Evolutionary conservation across 345 rosid genomes (phyloP), one percentile per base, ranked within the genome.

Genomic region (Eucalyptus regnans): DNA sequence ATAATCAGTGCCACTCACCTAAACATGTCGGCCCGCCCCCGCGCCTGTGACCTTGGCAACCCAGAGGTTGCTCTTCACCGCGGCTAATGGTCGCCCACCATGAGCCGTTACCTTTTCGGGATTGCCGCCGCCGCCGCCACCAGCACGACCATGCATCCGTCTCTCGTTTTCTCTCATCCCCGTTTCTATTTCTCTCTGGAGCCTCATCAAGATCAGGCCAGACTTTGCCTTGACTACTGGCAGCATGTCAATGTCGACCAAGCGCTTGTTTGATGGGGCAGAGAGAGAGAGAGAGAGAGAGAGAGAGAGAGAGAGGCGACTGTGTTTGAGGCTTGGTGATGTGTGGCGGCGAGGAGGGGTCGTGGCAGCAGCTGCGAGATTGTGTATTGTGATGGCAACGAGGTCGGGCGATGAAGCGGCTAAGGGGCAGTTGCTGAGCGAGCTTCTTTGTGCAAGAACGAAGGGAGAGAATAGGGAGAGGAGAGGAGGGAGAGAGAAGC

Each of bases 101-200:
- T 52, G 56, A 52, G 56, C 23, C 1, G 4, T 52, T 52, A 52
- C 80, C 80, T 16, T 33, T 68, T 31, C 7, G 0, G 12, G 80
- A 68, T 68, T 68, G 80, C 41, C 0, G 3, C 43, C 23, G 0
- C 18, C 0, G 6, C 44, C 4, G 1, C 79, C 20, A 0, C 10
- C 76, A 0, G 10, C 41, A 7, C 18, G 20, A 14, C 5, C 15
- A 7, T 60, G 31, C n/a, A 27, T 68, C 23, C 33, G 10, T 68
- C 80, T 68, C 80, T 33, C 25, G 58, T 52, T 52, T 52, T 52
- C 58, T 18, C 58, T 52, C 58, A 52, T 52, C 25, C 25, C 58
- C 58, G 5, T 52, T 52, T 52, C 58, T 18, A 3, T 52, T 52
- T 52, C 58, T 52, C 58, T 17, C 23, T 8, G 17, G 7, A 68